Conservation (phyloP, 345 rosid genomes). For the Citrus inodora region DNA sequence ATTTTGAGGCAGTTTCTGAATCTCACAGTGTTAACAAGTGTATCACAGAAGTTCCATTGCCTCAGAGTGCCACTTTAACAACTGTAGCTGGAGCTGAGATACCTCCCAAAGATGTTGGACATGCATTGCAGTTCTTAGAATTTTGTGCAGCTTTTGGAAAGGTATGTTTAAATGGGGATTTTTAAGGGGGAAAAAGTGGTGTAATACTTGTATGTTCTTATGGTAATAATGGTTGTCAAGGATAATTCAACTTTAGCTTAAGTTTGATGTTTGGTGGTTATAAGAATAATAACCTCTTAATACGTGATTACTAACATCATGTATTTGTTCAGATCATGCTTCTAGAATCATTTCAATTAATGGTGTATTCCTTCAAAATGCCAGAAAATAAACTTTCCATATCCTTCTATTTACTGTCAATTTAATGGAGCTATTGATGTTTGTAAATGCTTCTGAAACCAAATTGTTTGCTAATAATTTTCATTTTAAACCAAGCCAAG, state of each 20-base stretch:
- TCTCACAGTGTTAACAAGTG: conserved; percentile 8
- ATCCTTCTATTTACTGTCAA: not conserved
- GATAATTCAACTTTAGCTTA: not conserved
- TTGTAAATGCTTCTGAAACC: not conserved
- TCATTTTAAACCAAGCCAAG: not conserved
- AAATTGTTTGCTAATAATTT: not conserved
- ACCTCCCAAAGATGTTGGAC: conserved; percentile 54
- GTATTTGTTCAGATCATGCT: not conserved
- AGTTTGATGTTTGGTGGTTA: not conserved
- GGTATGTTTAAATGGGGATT: conserved; percentile 36
- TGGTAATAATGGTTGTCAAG: not conserved
- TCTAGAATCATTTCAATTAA: not conserved
- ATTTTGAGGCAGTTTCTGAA: conserved; percentile 2
- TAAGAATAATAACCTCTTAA: not conserved
- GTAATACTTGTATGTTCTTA: not conserved
- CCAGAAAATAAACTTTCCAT: not conserved
- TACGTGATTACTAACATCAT: not conserved
- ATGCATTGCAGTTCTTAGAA: conserved; percentile 71
- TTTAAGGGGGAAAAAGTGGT: not conserved
- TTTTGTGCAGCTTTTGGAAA: conserved; percentile 76
- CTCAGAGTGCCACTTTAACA: conserved; percentile 43
- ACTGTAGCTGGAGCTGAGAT: conserved; percentile 59
- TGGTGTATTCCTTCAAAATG: not conserved
- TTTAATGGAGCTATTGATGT: not conserved
- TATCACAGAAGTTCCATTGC: conserved; percentile 28